Conservation (phyloP, 352 stramenopile species). For the Phytophthora aleatoria region DNA sequence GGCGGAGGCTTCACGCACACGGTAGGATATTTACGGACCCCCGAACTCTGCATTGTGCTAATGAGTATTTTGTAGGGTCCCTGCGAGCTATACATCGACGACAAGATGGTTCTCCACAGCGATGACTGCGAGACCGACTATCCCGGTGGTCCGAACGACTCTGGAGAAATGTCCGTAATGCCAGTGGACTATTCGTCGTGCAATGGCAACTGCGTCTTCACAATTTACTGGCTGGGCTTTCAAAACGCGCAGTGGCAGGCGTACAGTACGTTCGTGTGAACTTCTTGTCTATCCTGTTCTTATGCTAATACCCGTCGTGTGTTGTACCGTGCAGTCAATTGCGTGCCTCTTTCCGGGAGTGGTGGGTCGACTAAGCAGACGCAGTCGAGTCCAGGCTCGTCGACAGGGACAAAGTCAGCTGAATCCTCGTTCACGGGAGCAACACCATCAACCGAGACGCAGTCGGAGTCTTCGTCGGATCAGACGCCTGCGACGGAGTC, state of each 20-base stretch:
- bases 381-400: not conserved
- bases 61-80: constrained; percentile 17
- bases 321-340: not conserved
- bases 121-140: constrained; percentile 47
- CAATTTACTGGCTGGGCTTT: constrained; percentile 5
- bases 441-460: not conserved
- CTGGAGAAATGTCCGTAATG: constrained; percentile 26
- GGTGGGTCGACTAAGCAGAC: not conserved
- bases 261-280: not conserved
- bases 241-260: constrained; percentile 1
- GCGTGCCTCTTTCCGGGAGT: constrained; percentile 1
- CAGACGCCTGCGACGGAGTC: not conserved
- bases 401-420: not conserved
- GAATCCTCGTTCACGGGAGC: not conserved
- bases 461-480: not conserved
- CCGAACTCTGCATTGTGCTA: not conserved
- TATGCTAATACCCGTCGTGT: not conserved
- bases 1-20: constrained; percentile 38
- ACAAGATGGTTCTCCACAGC: constrained; percentile 38
- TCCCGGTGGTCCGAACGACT: constrained; percentile 19
- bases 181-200: constrained; percentile 48
- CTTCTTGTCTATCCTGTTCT: not conserved
- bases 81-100: constrained; percentile 51
- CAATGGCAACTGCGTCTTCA: constrained; percentile 29
- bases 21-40: not conserved